Base-by-base conservation (phyloP, 805 yeast species). In the Pichia phayaonensis region DNA sequence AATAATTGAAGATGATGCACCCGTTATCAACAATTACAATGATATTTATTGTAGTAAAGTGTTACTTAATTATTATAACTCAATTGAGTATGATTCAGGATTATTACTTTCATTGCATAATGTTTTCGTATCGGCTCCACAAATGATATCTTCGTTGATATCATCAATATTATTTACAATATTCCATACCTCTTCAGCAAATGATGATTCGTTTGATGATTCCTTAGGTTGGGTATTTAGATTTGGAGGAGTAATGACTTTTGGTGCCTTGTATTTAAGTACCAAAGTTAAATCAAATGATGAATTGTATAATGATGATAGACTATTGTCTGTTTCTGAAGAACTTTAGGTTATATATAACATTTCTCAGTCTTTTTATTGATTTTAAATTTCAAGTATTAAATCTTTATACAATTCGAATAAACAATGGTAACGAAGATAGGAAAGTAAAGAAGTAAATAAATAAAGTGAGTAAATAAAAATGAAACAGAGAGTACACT, bases 171-270 rank as follows among this genome's bases (percentile, higher is more conserved):
- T 79, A 13, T 79, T 79, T 60, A 69, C 65, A 36, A 20, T 72
- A 18, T 61, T 76, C 15, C 62, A 71, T 2, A 52, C 45, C 22
- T 52, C 48, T 27, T 20, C 48, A 15, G 20, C 16, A 39, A 20
- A 29, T 31, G 64, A 60, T 39, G 67, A 61, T 13, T 55, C 56
- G 3, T 67, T 59, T 49, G 78, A 75, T 55, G 63, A 65, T 43
- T 72, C 79, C 27, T 57, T 79, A 38, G 81, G 75, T 1, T 79
- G 84, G 84, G 78, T 77, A 2, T 79, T 77, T 59, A 61, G 83
- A 48, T 66, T 77, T 50, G 81, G 83, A 1, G 84, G 84, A 0
- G 24, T 77, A 2, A 70, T 76, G 23, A 66, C 81, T 2, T 53
- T 76, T 16, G 73, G 74, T 3, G 83, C 84, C 0, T 61, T 71